phyloP scores from a whole-genome alignment of 2,329 filamentous ascomycete species.

The Trichophyton simii region DNA sequence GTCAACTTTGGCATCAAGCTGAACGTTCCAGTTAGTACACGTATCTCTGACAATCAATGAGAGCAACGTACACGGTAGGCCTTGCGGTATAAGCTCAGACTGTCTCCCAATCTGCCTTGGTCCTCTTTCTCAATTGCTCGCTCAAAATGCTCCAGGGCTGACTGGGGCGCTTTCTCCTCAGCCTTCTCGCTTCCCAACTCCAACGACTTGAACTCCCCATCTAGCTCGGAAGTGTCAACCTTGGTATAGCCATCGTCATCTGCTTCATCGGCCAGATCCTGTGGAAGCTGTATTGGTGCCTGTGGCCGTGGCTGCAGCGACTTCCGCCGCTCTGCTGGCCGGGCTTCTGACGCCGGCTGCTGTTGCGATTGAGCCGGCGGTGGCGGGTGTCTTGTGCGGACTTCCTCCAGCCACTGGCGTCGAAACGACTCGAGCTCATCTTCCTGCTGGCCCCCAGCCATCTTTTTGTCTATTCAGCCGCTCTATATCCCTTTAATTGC shows the following conservation, averaged over 20 bases:
- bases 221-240: constrained; percentile 16
- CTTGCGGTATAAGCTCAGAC: constrained; percentile 72
- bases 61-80: constrained; percentile 61
- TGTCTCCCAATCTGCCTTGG: constrained; percentile 77
- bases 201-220: constrained; percentile 26
- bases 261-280: neutral
- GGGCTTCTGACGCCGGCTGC: constrained; percentile 8
- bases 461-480: neutral
- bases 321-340: constrained; percentile 11
- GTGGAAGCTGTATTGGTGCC: constrained; percentile 4
- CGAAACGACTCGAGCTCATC: constrained; percentile 73
- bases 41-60: neutral
- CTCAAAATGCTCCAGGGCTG: constrained; percentile 87
- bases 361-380: neutral
- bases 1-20: constrained; percentile 79
- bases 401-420: constrained; percentile 73
- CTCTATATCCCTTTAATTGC: neutral
- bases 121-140: constrained; percentile 78
- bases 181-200: constrained; percentile 19
- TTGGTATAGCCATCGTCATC: constrained; percentile 11
- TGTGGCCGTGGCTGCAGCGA: neutral
- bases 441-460: neutral
- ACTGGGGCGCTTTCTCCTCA: constrained; percentile 46
- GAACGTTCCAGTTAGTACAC: neutral
- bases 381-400: constrained; percentile 30